A percentile compares a stretch with the other conserved stretches of the same genome.
phyloP scores from a whole-genome alignment of 2,329 filamentous ascomycete genomes.

The Pestalotiopsis sp. region DNA sequence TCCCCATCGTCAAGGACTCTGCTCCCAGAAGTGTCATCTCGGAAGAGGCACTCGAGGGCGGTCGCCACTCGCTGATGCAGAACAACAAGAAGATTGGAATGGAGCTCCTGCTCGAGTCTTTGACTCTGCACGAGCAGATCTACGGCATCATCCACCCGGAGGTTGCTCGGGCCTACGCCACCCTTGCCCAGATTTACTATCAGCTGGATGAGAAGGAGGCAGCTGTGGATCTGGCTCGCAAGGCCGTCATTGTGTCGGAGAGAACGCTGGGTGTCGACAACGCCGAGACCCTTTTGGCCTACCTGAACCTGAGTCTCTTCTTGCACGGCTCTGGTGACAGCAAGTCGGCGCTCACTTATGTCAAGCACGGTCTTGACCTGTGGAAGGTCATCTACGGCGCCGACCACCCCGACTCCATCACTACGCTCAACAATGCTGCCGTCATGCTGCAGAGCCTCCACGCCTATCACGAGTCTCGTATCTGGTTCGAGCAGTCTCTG shows the following conservation, averaged over 20 bases:
- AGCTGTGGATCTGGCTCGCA: slow-evolving; percentile 91
- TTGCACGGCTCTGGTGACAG: slow-evolving; percentile 92
- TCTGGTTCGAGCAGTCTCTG: slow-evolving; percentile 96
- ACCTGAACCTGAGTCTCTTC: slow-evolving; percentile 93
- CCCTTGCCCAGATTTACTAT: slow-evolving; percentile 93
- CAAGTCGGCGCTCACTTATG: slow-evolving; percentile 81
- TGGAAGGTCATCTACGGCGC: slow-evolving; percentile 97
- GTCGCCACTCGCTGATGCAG: slow-evolving; percentile 93
- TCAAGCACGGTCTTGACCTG: slow-evolving; percentile 88
- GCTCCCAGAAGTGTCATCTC: slow-evolving; percentile 87
- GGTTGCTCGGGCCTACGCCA: slow-evolving; percentile 93
- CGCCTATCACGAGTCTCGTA: slow-evolving; percentile 88
- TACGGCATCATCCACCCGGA: slow-evolving; percentile 97
- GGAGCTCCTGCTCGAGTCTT: slow-evolving; percentile 91
- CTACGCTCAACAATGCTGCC: slow-evolving; percentile 96
- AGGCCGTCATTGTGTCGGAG: slow-evolving; percentile 95
- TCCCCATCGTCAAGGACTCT: slow-evolving; percentile 95
- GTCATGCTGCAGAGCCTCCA: slow-evolving; percentile 98
- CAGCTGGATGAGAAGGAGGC: slow-evolving; percentile 97
- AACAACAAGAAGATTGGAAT: slow-evolving; percentile 95
- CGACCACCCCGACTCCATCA: slow-evolving; percentile 95
- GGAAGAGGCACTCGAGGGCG: slow-evolving; percentile 94
- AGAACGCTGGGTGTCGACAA: slow-evolving; percentile 92
- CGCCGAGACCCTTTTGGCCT: slow-evolving; percentile 90
- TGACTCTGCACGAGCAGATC: slow-evolving; percentile 97